Percentiles rank a stretch among this genome's conserved stretches.
Evolutionary conservation across 139 green algal species (phyloP).

Genomic region (Diplosphaera chodatii): DNA sequence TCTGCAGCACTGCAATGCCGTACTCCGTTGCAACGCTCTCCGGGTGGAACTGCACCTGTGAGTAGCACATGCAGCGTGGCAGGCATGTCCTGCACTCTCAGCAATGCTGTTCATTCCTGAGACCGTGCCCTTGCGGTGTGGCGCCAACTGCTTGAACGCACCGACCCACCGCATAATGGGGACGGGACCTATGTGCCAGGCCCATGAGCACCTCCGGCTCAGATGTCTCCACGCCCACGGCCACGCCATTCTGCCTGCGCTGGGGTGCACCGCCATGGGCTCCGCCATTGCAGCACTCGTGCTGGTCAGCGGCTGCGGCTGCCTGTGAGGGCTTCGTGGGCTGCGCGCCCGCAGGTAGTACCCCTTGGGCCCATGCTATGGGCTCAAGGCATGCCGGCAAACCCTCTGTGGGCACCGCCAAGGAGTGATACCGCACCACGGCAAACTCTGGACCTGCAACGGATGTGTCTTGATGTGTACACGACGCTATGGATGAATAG

Average conservation of each 20-base stretch:
- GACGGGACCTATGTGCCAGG: constrained; percentile 58
- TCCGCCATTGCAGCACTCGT: no score
- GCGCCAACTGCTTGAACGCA: no score
- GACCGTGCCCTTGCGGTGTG: no score
- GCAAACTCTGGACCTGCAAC: constrained; percentile 13
- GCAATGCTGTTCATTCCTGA: no score
- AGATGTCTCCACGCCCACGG: not conserved
- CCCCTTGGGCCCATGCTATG: constrained; percentile 74
- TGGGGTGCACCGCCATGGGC: no score
- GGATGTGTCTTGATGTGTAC: no score
- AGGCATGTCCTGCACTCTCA: no score
- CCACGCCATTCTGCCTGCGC: no score
- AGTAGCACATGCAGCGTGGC: no score
- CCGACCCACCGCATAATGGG: constrained; percentile 64
- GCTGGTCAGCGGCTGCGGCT: not conserved
- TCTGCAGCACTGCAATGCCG: constrained; percentile 69
- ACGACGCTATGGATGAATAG: no score
- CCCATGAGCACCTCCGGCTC: constrained; percentile 73
- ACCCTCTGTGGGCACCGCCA: constrained; percentile 62
- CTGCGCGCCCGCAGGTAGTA: not conserved
- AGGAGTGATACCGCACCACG: constrained; percentile 91
- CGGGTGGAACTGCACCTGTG: constrained; percentile 89
- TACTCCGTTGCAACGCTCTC: constrained; percentile 81
- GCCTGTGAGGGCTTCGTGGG: not conserved
- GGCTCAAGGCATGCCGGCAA: constrained; percentile 68